A percentile compares a stretch with the other conserved stretches of the same genome.
phyloP scores from a whole-genome alignment of 2,329 filamentous ascomycete genomes.

The Kalaharituber pfeilii region DNA sequence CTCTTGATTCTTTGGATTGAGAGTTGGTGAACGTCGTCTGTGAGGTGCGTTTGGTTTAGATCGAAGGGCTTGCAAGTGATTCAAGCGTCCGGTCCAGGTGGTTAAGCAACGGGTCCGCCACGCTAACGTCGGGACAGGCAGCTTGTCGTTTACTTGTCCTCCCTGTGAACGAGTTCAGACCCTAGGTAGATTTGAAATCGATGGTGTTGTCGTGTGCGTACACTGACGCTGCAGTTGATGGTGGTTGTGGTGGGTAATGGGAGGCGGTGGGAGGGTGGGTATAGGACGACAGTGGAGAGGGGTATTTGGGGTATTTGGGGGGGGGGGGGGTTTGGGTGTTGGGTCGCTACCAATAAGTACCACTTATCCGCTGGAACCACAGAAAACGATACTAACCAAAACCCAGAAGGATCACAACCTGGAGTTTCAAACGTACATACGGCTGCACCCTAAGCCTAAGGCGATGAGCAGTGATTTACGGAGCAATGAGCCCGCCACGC shows the following conservation, averaged over 20 bases:
- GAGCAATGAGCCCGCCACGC: background rate
- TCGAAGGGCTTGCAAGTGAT: background rate
- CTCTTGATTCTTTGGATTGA: background rate
- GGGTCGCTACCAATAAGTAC: background rate
- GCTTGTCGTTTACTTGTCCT: too few relatives aligned
- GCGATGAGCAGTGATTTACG: too few relatives aligned
- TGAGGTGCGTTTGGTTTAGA: background rate
- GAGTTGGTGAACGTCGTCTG: background rate
- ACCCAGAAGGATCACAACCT: background rate
- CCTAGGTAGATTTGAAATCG: conserved; percentile 18
- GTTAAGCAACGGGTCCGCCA: too few relatives aligned
- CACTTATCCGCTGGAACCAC: conserved; percentile 2
- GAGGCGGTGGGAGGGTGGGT: conserved; percentile 9
- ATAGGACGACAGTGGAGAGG: conserved; percentile 9
- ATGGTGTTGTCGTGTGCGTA: conserved; percentile 8
- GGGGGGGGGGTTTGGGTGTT: background rate
- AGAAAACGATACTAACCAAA: conserved; percentile 11
- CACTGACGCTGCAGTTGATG: conserved; percentile 5
- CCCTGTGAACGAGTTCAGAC: too few relatives aligned
- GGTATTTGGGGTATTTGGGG: too few relatives aligned
- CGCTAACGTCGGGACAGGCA: too few relatives aligned
- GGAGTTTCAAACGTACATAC: conserved; percentile 1
- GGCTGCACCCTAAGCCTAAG: background rate
- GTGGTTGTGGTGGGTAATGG: conserved; percentile 5
- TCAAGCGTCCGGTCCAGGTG: too few relatives aligned